phyloP scores from a whole-genome alignment of 78 protist genomes.

The Guillardia theta region DNA sequence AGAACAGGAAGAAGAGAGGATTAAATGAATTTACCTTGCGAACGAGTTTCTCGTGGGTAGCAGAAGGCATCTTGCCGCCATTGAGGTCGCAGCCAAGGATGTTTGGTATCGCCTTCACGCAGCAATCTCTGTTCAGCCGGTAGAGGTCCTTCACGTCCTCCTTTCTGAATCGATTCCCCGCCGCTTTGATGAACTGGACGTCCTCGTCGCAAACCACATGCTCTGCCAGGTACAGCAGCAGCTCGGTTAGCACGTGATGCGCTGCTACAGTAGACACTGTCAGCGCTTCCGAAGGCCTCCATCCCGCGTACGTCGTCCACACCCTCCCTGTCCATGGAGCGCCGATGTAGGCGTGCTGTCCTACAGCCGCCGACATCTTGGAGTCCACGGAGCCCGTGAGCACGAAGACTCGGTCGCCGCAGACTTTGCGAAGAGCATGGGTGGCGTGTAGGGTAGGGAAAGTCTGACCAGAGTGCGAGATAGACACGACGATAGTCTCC shows the following conservation, averaged over 20 bases:
- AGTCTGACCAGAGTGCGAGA: constrained; percentile 33
- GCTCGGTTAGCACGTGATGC: constrained; percentile 22
- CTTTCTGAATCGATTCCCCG: background rate
- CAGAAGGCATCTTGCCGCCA: background rate
- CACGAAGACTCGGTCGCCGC: background rate
- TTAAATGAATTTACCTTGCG: no score
- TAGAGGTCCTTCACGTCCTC: background rate
- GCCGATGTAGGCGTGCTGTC: background rate
- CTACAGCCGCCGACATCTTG: background rate
- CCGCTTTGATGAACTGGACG: background rate
- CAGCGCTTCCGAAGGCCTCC: constrained; percentile 39
- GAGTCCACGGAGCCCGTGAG: background rate
- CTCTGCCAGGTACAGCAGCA: background rate
- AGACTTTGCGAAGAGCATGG: background rate
- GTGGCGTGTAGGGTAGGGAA: constrained; percentile 33
- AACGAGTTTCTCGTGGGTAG: background rate
- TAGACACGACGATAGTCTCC: background rate
- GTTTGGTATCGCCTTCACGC: background rate
- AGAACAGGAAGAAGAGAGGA: no score
- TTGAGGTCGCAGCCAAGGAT: background rate
- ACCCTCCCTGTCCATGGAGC: background rate
- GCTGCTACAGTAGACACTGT: background rate
- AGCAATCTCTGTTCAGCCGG: background rate
- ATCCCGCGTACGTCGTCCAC: background rate
- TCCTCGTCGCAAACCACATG: background rate